Evolutionary conservation across 2,329 filamentous ascomycete species (phyloP).

Genomic region (Venturia effusa): DNA sequence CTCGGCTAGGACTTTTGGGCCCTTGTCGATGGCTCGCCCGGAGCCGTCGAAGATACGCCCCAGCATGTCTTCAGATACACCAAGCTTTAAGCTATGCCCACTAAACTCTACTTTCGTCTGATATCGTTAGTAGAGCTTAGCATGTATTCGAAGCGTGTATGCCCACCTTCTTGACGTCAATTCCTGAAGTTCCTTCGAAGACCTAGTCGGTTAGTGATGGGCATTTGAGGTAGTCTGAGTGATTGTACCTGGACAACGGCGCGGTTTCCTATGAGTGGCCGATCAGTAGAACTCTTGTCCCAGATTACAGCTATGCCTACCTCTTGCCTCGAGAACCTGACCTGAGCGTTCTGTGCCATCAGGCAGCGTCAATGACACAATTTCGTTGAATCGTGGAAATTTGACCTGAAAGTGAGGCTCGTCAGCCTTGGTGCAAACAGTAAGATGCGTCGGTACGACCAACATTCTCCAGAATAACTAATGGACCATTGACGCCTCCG

Average conservation of each 20-base stretch:
- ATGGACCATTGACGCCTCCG: conserved; percentile 91
- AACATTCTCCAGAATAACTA: conserved; percentile 96
- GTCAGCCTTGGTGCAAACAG: neutral
- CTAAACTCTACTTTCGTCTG: conserved; percentile 97
- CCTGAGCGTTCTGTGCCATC: conserved; percentile 91
- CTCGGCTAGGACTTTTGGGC: conserved; percentile 93
- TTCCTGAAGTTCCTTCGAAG: conserved; percentile 92
- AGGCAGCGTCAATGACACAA: conserved; percentile 87
- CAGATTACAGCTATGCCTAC: conserved; percentile 35
- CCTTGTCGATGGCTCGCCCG: conserved; percentile 96
- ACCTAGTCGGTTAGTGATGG: conserved; percentile 45
- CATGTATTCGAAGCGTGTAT: conserved; percentile 13
- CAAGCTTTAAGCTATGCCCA: conserved; percentile 93
- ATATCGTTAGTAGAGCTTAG: conserved; percentile 17
- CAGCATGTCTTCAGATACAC: conserved; percentile 98
- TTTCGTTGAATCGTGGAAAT: conserved; percentile 95
- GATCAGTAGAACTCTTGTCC: conserved; percentile 15
- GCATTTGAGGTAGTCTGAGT: conserved; percentile 18
- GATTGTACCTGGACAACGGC: conserved; percentile 78
- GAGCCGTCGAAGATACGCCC: conserved; percentile 98
- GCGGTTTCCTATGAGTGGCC: conserved; percentile 56
- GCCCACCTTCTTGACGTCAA: conserved; percentile 86
- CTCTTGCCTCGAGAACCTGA: conserved; percentile 94
- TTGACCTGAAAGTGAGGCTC: conserved; percentile 58
- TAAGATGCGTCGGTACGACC: conserved; percentile 23